Evolutionary conservation across 345 rosid species (phyloP).

Genomic region (Linum tenue): DNA sequence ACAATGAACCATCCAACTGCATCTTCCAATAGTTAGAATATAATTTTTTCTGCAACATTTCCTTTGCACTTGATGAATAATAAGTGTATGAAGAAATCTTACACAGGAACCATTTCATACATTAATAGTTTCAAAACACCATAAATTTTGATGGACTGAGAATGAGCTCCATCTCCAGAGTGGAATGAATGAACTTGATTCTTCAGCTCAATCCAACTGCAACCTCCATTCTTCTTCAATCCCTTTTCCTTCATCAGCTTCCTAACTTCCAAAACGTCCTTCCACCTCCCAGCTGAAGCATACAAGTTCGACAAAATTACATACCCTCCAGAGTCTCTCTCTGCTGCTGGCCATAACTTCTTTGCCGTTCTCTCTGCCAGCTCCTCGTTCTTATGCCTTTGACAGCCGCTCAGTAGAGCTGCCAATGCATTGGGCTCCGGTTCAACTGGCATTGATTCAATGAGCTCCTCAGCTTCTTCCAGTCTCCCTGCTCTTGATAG

Average conservation of each 20-base stretch:
- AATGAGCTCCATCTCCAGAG: constrained; percentile 33
- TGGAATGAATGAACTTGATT: constrained; percentile 31
- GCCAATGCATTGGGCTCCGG: constrained; percentile 40
- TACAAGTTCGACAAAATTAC: constrained; percentile 49
- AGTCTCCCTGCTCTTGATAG: constrained; percentile 49
- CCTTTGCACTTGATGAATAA: too few relatives aligned
- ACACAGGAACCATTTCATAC: constrained; percentile 25
- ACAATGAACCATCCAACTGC: not conserved
- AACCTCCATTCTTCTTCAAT: constrained; percentile 40
- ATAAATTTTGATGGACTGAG: constrained; percentile 27
- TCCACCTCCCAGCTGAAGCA: constrained; percentile 53
- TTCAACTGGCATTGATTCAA: constrained; percentile 39
- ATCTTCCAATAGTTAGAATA: too few relatives aligned
- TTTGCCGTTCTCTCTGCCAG: constrained; percentile 37
- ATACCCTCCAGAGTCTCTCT: constrained; percentile 29
- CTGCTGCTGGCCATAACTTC: constrained; percentile 31
- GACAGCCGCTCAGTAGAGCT: constrained; percentile 49
- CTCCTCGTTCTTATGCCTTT: constrained; percentile 32
- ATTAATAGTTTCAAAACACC: constrained; percentile 32
- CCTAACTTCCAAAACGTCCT: constrained; percentile 35
- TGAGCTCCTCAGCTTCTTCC: constrained; percentile 44
- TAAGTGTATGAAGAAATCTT: not conserved
- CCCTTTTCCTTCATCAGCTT: constrained; percentile 44
- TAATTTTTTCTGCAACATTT: too few relatives aligned
- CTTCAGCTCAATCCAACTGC: constrained; percentile 52